phyloP scores from a whole-genome alignment of 805 yeast genomes.

The Wickerhamomyces pijperi region DNA sequence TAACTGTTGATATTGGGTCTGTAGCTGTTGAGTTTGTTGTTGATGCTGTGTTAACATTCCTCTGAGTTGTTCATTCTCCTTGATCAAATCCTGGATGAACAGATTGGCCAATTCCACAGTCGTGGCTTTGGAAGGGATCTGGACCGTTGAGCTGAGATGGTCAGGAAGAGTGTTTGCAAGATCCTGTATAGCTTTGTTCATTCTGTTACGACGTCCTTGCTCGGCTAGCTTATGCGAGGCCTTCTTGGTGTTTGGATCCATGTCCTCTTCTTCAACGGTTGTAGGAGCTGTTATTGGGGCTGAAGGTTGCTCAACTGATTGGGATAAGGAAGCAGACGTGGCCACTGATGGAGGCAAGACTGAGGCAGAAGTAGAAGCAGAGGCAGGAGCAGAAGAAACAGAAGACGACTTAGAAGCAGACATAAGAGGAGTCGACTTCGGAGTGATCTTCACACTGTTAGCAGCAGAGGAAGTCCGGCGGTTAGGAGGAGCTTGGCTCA shows the following conservation, averaged over 20 bases:
- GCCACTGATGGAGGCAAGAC: slow-evolving; percentile 5
- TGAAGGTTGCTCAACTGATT: too few relatives aligned
- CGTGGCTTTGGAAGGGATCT: slow-evolving; percentile 83
- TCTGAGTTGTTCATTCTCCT: slow-evolving; percentile 20
- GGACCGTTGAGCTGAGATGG: slow-evolving; percentile 34
- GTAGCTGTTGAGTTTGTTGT: too few relatives aligned
- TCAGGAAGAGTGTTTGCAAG: slow-evolving; percentile 61
- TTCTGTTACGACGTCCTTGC: slow-evolving; percentile 88
- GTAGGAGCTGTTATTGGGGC: too few relatives aligned
- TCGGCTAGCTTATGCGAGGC: slow-evolving; percentile 80
- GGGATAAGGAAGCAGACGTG: slow-evolving; percentile 2
- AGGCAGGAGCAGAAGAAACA: too few relatives aligned
- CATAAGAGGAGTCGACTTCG: slow-evolving; percentile 3
- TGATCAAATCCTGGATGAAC: slow-evolving; percentile 43
- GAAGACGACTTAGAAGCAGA: too few relatives aligned
- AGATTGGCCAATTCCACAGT: slow-evolving; percentile 83
- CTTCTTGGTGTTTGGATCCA: slow-evolving; percentile 15
- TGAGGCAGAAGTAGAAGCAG: too few relatives aligned
- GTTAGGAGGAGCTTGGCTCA: too few relatives aligned
- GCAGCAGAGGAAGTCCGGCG: too few relatives aligned
- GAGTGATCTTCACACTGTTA: background rate
- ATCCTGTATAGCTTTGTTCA: slow-evolving; percentile 79
- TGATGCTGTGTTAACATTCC: slow-evolving; percentile 3
- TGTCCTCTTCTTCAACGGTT: slow-evolving; percentile 9
- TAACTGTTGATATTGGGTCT: too few relatives aligned